Percentiles rank a stretch among this genome's conserved stretches.
Evolutionary conservation across 169 alveolate genomes (phyloP).

Genomic region (Plasmodium gonderi): DNA sequence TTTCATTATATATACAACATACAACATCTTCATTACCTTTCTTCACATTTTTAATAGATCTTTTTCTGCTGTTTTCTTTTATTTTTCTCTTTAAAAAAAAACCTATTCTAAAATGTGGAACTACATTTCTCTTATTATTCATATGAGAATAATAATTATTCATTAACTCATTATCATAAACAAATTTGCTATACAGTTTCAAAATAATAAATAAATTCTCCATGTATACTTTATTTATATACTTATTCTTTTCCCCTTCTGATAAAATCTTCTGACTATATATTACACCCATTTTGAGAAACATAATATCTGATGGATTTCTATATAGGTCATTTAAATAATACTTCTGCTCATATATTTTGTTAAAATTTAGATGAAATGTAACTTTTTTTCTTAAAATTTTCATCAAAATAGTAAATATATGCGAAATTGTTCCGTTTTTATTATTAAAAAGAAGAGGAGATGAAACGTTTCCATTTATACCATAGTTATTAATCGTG

Average conservation of each 20-base stretch:
- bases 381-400: slow-evolving; percentile 23
- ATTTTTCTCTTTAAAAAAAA: slow-evolving; percentile 33
- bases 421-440: slow-evolving; percentile 16
- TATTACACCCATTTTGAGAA: background rate
- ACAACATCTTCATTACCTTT: background rate
- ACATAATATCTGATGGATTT: background rate
- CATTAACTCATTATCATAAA: slow-evolving; percentile 15
- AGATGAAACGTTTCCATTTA: slow-evolving; percentile 23
- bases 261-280: background rate
- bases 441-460: slow-evolving; percentile 26
- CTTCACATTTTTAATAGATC: background rate
- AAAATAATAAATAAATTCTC: slow-evolving; percentile 28
- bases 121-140: slow-evolving; percentile 3
- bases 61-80: slow-evolving; percentile 1
- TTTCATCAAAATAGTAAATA: slow-evolving; percentile 18
- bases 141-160: slow-evolving; percentile 6
- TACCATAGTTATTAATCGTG: background rate
- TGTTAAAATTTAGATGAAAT: slow-evolving; percentile 29
- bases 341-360: slow-evolving; percentile 40
- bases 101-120: slow-evolving; percentile 17
- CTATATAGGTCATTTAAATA: slow-evolving; percentile 15
- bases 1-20: background rate
- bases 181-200: slow-evolving; percentile 28
- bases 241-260: background rate
- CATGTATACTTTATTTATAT: slow-evolving; percentile 22